These are phyloP conservation scores for Pseudopithomyces chartarum DNA, from an alignment of 2,329 filamentous ascomycete genomes.

Conservation along the genomic window DNA sequence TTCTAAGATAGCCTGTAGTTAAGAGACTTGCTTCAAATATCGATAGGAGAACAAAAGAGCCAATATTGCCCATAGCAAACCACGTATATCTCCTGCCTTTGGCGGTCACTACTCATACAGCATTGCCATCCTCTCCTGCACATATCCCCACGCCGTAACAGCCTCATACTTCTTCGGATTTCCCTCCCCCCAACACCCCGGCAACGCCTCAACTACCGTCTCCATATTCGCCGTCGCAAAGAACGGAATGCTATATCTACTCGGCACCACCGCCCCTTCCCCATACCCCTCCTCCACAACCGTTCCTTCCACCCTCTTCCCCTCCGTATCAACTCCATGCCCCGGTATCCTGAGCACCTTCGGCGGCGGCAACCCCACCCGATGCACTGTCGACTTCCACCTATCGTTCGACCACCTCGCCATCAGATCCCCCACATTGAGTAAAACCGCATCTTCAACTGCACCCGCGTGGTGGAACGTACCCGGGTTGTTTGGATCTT, in stretches of 20 bases:
- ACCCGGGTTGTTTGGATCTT: constrained; percentile 32
- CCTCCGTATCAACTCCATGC: constrained; percentile 4
- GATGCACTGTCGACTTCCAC: constrained; percentile 46
- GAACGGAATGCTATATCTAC: constrained; percentile 49
- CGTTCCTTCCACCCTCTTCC: not conserved
- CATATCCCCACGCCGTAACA: constrained; percentile 45
- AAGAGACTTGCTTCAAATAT: no score
- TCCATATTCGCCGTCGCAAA: constrained; percentile 48
- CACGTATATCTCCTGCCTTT: no score
- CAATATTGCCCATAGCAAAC: no score
- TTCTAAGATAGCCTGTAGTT: no score
- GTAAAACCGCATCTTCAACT: constrained; percentile 39
- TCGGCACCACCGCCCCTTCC: constrained; percentile 26
- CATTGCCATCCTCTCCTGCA: constrained; percentile 28
- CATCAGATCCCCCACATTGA: constrained; percentile 49
- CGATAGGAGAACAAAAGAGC: no score
- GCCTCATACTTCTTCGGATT: constrained; percentile 47
- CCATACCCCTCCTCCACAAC: constrained; percentile 12
- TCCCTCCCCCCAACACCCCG: constrained; percentile 24
- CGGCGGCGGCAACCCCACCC: constrained; percentile 39
- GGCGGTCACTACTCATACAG: constrained; percentile 16
- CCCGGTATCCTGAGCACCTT: not conserved
- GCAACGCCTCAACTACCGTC: constrained; percentile 46
- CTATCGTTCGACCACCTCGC: constrained; percentile 46
- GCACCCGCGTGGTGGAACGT: constrained; percentile 36